Percentiles rank a stretch among this genome's conserved stretches.
Conservation (phyloP, 202 grass and related monocot genomes). For the Zoysia matrella region DNA sequence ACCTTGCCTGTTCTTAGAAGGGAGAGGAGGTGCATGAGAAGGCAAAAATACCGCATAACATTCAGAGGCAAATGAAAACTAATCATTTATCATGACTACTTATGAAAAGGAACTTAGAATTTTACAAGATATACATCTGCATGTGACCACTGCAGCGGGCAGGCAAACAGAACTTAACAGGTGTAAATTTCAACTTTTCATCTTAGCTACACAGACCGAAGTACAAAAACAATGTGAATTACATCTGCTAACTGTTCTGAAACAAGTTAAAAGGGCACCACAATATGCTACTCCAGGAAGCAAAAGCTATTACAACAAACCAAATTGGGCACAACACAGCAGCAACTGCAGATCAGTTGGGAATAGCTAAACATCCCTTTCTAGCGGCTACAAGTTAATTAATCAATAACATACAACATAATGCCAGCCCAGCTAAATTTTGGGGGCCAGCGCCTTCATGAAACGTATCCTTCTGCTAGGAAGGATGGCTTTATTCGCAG, state of each 20-base stretch:
- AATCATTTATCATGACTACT: slow-evolving; percentile 3
- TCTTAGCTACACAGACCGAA: slow-evolving; percentile 24
- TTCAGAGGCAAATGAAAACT: slow-evolving; percentile 16
- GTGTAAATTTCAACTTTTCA: slow-evolving; percentile 29
- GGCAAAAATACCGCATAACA: no score
- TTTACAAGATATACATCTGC: slow-evolving; percentile 7
- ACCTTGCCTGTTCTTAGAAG: no score
- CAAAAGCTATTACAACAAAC: slow-evolving; percentile 41
- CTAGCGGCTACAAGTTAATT: slow-evolving; percentile 53
- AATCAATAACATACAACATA: slow-evolving; percentile 49
- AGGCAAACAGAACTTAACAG: not conserved
- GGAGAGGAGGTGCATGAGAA: no score
- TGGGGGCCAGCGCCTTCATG: slow-evolving; percentile 23
- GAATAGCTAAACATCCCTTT: slow-evolving; percentile 40
- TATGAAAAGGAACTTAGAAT: slow-evolving; percentile 3
- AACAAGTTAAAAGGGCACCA: slow-evolving; percentile 36
- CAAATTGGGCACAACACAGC: slow-evolving; percentile 31
- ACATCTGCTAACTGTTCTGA: slow-evolving; percentile 31
- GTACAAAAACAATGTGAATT: slow-evolving; percentile 34
- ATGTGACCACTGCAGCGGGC: not conserved
- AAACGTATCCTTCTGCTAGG: not conserved
- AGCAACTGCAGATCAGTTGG: slow-evolving; percentile 45
- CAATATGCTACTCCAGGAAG: slow-evolving; percentile 27
- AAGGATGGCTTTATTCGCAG: slow-evolving; percentile 66
- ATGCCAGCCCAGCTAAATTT: slow-evolving; percentile 42